These are phyloP conservation scores for Phytopythium vexans DNA, from an alignment of 352 stramenopile species.

Conservation along the genomic window DNA sequence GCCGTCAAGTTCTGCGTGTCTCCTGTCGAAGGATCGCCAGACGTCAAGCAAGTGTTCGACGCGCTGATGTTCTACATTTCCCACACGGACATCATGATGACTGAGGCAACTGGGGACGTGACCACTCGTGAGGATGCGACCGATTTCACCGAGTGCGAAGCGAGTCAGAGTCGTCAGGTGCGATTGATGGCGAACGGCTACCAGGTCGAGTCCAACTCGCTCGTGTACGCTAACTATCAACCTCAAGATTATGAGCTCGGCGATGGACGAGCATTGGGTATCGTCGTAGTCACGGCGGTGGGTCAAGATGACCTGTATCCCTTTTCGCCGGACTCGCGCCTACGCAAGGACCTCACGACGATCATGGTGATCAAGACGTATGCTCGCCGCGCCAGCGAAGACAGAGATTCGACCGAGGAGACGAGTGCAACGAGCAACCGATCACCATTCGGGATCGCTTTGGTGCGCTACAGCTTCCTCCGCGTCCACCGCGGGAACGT, in stretches of 20 bases:
- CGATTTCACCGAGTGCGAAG: constrained; percentile 1
- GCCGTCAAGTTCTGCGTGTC: constrained; percentile 23
- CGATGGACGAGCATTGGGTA: constrained; percentile 14
- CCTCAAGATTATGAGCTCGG: constrained; percentile 20
- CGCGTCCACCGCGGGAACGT: constrained; percentile 22
- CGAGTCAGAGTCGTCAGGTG: constrained; percentile 13
- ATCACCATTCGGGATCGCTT: constrained; percentile 15
- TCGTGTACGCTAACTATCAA: constrained; percentile 21
- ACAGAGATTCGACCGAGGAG: constrained; percentile 11
- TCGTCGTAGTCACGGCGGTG: constrained; percentile 25
- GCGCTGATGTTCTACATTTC: constrained; percentile 24
- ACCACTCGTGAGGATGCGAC: constrained; percentile 16
- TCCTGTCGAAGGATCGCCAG: constrained; percentile 15
- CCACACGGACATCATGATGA: constrained; percentile 41
- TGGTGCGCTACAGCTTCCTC: constrained; percentile 33
- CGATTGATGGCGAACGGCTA: constrained; percentile 14
- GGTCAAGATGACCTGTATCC: constrained; percentile 35
- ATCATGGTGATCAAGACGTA: constrained; percentile 23
- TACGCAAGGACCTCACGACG: constrained; percentile 36
- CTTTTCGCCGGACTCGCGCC: constrained; percentile 12
- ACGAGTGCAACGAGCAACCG: constrained; percentile 11
- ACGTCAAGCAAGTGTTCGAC: constrained; percentile 20
- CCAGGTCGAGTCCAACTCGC: constrained; percentile 25
- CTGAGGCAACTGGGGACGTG: constrained; percentile 30
- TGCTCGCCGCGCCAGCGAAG: constrained; percentile 5